Base-by-base conservation (phyloP, 768 basidiomycete species). In the Rhizopogon vesiculosus region DNA sequence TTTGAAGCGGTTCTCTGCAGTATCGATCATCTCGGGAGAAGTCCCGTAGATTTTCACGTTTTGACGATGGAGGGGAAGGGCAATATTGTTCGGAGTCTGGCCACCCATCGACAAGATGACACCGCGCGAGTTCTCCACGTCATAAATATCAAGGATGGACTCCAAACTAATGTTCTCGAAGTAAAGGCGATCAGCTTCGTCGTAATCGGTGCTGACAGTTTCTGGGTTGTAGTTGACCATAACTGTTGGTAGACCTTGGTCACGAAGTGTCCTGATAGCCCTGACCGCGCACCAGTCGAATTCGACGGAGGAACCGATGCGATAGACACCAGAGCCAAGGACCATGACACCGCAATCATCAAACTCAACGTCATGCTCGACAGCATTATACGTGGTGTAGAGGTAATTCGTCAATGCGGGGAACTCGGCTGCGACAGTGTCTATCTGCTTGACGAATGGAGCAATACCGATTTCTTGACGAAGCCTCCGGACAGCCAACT, bases 191-290 rank as follows among this genome's bases (percentile, higher is more conserved):
- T 99, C 96, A 28, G 96, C 96, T 67, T 98, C 96, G 74, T 98
- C 97, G 73, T 98, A 98, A 72, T 98, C 96, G 33, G 97, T 98
- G 66, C 91, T 93, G 70, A 99, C 97, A 1, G 97, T 99, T 76
- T 98, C 96, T 13, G 96, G 97, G 72, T 99, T 98, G 74, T 98
- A 98, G 76, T 99, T 98, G 76, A 98, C 90, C 96, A 98, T 99
- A 71, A 98, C 85, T 4, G 96, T 98, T 59, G 91, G 92, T 48
- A 93, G 75, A 16, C 95, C 94, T 65, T 91, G 87, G n/a, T 96
- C 91, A 60, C 95, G 92, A 29, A 99, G 79, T 0, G 97, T 98
- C 62, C 96, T 79, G 68, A 98, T 98, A 33, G 95, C 93, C 48
- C 95, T 88, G 52, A 99, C 96, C 15, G 96, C 97, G 71, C 96